Percentiles rank a stretch among this genome's conserved stretches.
These are phyloP conservation scores for Yamadazyma sp. DNA, from an alignment of 1,139 yeast genomes.

Conservation along the genomic window DNA sequence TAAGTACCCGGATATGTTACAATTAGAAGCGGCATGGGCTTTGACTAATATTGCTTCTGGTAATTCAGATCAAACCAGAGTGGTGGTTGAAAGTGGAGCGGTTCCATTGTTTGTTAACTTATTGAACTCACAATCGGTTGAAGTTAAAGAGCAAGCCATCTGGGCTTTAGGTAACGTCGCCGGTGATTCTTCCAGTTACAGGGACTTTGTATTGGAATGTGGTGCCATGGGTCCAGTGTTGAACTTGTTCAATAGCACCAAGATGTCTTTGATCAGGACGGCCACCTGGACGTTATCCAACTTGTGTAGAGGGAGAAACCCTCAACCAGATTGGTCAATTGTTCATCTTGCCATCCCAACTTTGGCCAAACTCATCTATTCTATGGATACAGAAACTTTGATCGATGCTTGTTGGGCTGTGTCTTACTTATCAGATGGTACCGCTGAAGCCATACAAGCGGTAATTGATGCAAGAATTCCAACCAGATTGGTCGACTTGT, in stretches of 20 bases:
- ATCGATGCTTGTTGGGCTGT: slow-evolving; percentile 99
- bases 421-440: slow-evolving; percentile 90
- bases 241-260: slow-evolving; percentile 73
- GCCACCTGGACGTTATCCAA: slow-evolving; percentile 98
- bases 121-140: slow-evolving; percentile 76
- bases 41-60: slow-evolving; percentile 98
- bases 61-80: slow-evolving; percentile 80
- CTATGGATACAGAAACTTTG: slow-evolving; percentile 88
- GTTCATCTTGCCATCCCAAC: slow-evolving; percentile 91
- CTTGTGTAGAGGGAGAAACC: slow-evolving; percentile 93
- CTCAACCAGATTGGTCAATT: slow-evolving; percentile 92
- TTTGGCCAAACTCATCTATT: slow-evolving; percentile 84
- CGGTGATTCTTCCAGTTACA: slow-evolving; percentile 87
- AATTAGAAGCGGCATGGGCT: slow-evolving; percentile 99
- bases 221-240: slow-evolving; percentile 91
- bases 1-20: slow-evolving; percentile 80
- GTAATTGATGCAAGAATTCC: slow-evolving; percentile 97
- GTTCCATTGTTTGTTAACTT: slow-evolving; percentile 88
- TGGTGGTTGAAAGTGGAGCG: slow-evolving; percentile 91
- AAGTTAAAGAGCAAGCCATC: slow-evolving; percentile 96
- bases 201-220: slow-evolving; percentile 83
- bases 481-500: slow-evolving; percentile 84
- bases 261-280: slow-evolving; percentile 86
- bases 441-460: slow-evolving; percentile 91
- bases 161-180: slow-evolving; percentile 99